Evolutionary conservation across 179 eudicot genomes (phyloP).

Genomic region (Silene coronaria): DNA sequence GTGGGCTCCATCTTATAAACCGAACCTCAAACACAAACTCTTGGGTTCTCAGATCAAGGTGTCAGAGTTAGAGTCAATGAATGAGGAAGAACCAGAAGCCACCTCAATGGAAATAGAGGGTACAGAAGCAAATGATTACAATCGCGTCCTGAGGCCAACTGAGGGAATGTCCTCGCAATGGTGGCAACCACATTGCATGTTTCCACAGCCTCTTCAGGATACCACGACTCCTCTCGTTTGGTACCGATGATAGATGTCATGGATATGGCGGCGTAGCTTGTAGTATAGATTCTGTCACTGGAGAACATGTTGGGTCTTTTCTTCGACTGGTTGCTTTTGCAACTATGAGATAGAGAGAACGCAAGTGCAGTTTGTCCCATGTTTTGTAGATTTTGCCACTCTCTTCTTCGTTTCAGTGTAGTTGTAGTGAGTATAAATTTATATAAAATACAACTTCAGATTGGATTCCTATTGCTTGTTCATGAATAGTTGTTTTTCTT

Average conservation of each 20-base stretch:
- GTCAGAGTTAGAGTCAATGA: slow-evolving; percentile 52
- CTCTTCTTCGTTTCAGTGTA: neutral
- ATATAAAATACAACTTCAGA: neutral
- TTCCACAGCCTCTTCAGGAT: slow-evolving; percentile 57
- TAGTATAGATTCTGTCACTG: neutral
- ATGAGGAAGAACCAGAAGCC: slow-evolving; percentile 44
- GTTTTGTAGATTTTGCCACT: neutral
- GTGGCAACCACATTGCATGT: slow-evolving; percentile 68
- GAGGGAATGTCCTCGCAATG: slow-evolving; percentile 30
- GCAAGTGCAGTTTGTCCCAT: neutral
- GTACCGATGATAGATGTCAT: slow-evolving; percentile 34
- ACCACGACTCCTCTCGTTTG: slow-evolving; percentile 45
- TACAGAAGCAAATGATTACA: slow-evolving; percentile 4
- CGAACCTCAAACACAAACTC: slow-evolving; percentile 11
- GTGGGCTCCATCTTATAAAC: slow-evolving; percentile 50
- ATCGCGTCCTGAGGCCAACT: neutral
- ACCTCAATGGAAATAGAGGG: slow-evolving; percentile 64
- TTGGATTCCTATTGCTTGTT: neutral
- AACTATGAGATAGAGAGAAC: neutral
- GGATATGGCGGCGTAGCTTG: neutral
- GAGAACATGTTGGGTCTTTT: neutral
- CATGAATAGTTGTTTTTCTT: no score
- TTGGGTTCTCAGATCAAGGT: slow-evolving; percentile 15
- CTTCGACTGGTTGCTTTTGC: neutral
- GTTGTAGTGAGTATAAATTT: no score